These are phyloP conservation scores for Verbena officinalis DNA, from an alignment of 257 asterid species.

Conservation along the genomic window DNA sequence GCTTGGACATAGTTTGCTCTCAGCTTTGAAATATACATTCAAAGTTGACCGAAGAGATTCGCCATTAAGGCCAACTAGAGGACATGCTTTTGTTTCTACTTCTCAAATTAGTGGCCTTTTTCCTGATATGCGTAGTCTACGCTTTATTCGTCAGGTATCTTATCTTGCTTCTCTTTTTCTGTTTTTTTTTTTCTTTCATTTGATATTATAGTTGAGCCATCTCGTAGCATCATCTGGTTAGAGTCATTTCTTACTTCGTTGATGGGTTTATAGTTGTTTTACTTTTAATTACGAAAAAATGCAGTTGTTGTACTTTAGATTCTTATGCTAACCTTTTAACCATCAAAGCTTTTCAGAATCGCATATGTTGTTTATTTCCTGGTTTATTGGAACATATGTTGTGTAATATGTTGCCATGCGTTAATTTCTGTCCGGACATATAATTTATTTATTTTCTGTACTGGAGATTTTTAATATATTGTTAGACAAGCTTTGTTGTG, in stretches of 20 bases:
- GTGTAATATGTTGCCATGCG: too few relatives aligned
- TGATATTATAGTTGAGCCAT: neutral
- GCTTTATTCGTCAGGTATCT: conserved; percentile 86
- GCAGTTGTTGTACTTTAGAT: conserved; percentile 1
- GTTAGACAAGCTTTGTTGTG: conserved; percentile 6
- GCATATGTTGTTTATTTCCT: conserved; percentile 4
- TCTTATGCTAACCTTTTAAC: neutral
- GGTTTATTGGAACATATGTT: conserved; percentile 12
- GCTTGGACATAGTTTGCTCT: conserved; percentile 85
- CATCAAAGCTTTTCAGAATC: conserved; percentile 8
- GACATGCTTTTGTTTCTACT: conserved; percentile 82
- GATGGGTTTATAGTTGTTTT: neutral
- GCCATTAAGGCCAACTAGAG: conserved; percentile 81
- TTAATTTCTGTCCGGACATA: conserved; percentile 5
- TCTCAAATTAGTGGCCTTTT: conserved; percentile 83
- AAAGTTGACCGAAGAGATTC: conserved; percentile 82
- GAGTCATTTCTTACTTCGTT: conserved; percentile 15
- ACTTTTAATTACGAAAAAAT: conserved; percentile 1
- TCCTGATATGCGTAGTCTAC: conserved; percentile 82
- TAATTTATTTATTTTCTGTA: conserved; percentile 3
- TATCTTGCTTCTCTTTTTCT: conserved; percentile 4
- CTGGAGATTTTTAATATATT: conserved; percentile 14
- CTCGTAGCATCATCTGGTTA: conserved; percentile 4
- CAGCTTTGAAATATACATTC: conserved; percentile 76
- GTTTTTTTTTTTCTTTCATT: conserved; percentile 1